A percentile compares a stretch with the other conserved stretches of the same genome.
phyloP scores from a whole-genome alignment of 768 basidiomycete species.

The Rhizopogon salebrosus region DNA sequence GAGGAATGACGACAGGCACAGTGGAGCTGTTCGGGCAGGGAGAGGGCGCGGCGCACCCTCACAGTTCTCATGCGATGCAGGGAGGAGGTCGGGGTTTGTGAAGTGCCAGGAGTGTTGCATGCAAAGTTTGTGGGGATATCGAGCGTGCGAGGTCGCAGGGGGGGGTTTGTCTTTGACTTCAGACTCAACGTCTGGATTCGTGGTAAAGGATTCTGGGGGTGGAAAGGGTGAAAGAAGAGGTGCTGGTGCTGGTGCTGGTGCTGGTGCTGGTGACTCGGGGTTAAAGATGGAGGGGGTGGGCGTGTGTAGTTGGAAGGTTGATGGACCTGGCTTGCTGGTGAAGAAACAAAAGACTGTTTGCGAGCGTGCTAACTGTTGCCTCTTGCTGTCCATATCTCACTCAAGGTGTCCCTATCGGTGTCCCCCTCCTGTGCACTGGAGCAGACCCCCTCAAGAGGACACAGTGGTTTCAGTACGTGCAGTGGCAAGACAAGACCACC shows the following conservation, averaged over 20 bases:
- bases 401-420: too few species aligned
- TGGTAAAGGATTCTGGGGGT: slow-evolving; percentile 34
- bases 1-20: slow-evolving; percentile 71
- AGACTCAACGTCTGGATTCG: slow-evolving; percentile 20
- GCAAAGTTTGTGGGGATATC: slow-evolving; percentile 63
- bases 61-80: too few species aligned
- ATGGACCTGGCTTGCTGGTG: slow-evolving; percentile 20
- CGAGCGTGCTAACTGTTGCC: too few species aligned
- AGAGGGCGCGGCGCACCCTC: slow-evolving; percentile 43
- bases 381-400: neutral
- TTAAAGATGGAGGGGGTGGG: slow-evolving; percentile 44
- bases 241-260: too few species aligned
- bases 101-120: slow-evolving; percentile 44
- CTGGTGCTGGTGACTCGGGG: slow-evolving; percentile 6
- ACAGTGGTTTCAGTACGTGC: too few species aligned
- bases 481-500: too few species aligned
- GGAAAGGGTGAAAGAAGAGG: slow-evolving; percentile 27
- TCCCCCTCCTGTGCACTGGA: too few species aligned
- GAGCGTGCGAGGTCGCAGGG: slow-evolving; percentile 49
- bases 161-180: slow-evolving; percentile 31
- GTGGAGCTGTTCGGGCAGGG: slow-evolving; percentile 64
- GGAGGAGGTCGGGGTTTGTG: slow-evolving; percentile 22
- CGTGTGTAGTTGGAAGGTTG: slow-evolving; percentile 12
- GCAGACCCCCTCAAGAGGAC: too few species aligned
- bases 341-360: slow-evolving; percentile 28